A percentile compares a stretch with the other conserved stretches of the same genome.
Evolutionary conservation across 345 rosid genomes (phyloP).

Genomic region (Barbarea vulgaris): DNA sequence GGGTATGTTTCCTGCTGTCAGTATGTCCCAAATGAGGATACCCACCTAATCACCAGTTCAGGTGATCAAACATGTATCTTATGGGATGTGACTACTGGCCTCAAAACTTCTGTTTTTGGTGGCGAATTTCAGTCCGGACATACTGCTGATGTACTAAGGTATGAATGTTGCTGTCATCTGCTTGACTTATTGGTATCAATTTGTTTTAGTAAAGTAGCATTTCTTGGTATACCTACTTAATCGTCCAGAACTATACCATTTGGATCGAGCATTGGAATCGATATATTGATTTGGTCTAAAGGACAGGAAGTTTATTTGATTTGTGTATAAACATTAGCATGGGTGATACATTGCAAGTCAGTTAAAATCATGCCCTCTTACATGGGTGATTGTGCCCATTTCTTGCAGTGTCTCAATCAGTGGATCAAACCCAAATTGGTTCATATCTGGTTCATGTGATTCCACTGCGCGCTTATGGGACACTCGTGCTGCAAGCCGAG

Average conservation of each 20-base stretch:
- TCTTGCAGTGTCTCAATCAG: conserved; percentile 78
- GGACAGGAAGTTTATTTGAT: background rate
- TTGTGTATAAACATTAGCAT: conserved; percentile 8
- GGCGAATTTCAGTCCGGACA: conserved; percentile 99
- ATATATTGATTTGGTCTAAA: background rate
- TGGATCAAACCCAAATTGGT: conserved; percentile 69
- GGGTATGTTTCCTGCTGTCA: conserved; percentile 95
- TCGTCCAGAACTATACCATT: background rate
- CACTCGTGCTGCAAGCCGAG: conserved; percentile 96
- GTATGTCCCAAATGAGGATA: conserved; percentile 89
- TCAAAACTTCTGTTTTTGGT: conserved; percentile 91
- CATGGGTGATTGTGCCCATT: background rate
- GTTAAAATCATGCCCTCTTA: background rate
- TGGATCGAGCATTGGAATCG: background rate
- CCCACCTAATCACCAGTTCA: conserved; percentile 84
- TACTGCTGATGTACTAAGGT: conserved; percentile 93
- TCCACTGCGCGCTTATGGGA: conserved; percentile 91
- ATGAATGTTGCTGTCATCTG: conserved; percentile 21
- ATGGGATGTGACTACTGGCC: conserved; percentile 97
- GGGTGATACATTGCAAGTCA: background rate
- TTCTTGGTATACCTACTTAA: background rate
- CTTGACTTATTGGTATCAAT: background rate
- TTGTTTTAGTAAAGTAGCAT: conserved; percentile 10
- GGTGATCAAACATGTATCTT: conserved; percentile 91
- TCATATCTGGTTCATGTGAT: conserved; percentile 97